Evolutionary conservation across 345 rosid genomes (phyloP), one percentile per base, ranked within the genome.

Genomic region (Citrus maxima): DNA sequence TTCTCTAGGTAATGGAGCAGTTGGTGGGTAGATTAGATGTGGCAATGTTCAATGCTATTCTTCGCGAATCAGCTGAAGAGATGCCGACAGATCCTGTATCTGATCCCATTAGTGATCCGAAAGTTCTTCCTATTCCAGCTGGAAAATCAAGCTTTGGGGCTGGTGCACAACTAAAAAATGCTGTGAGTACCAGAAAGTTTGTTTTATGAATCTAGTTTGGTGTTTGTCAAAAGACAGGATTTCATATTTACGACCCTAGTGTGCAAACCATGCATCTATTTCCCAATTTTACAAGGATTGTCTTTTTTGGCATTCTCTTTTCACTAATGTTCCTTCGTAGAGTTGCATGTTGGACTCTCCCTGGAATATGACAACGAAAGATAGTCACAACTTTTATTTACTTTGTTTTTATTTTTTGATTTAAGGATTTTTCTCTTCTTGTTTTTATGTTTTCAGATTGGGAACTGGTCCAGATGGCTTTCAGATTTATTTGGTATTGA

Each of bases 51-150:
- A 95, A 95, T 24, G 99, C 99, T 63, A 90, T 93, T 80, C 98
- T 93, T 49, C 99, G 98, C 38, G 98, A 93, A 83, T 93, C 99
- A 65, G 90, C 85, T 24, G 94, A 88, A n/a, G 99, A 95, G 82
- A 95, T 95, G 96, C 99, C 97, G 14, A 92, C 99, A 7, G 99
- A 95, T 88, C 98, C 99, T 2, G 86, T 93, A 61, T 95, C 99
- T 21, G 99, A 95, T 77, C 98, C 98, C 4, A 93, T 95, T 55
- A 88, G 91, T 61, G 98, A 95, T 82, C 81, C 93, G 13, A 92
- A 88, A 79, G 99, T 91, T 78, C 99, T 95, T 21, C 99, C 99
- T 35, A 84, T 95, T 80, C 93, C 98, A 70, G 91, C 97, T 54
- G 97, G 97, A 77, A 89, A 87, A 82, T 83, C 95, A 81, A 92